Conservation (phyloP, 2,329 filamentous ascomycete genomes). For the Trichophyton schoenleinii region DNA sequence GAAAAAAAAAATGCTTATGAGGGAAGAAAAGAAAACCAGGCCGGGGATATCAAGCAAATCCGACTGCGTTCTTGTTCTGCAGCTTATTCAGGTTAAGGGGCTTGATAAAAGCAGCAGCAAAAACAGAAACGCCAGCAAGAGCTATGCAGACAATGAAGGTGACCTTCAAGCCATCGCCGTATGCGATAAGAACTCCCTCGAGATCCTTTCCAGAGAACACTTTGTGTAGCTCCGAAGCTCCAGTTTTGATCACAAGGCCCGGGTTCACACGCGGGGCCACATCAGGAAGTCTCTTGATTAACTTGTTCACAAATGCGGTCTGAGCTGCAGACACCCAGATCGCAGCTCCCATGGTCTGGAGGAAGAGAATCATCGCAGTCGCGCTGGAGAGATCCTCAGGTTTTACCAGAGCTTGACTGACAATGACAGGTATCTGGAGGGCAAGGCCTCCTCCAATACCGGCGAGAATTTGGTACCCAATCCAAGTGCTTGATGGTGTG, state of each 20-base stretch:
- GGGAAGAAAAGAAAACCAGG: not conserved
- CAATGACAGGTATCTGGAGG: slow-evolving; percentile 15
- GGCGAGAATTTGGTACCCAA: slow-evolving; percentile 18
- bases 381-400: slow-evolving; percentile 14
- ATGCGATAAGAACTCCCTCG: slow-evolving; percentile 7
- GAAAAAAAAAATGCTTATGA: not conserved
- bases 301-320: slow-evolving; percentile 14
- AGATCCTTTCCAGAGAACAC: slow-evolving; percentile 35
- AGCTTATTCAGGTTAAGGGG: slow-evolving; percentile 7
- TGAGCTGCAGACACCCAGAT: slow-evolving; percentile 17
- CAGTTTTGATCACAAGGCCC: slow-evolving; percentile 32
- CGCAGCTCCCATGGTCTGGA: slow-evolving; percentile 15
- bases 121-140: slow-evolving; percentile 2
- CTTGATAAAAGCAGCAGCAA: slow-evolving; percentile 2
- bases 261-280: slow-evolving; percentile 31
- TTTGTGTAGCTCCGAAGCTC: slow-evolving; percentile 48
- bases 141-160: slow-evolving; percentile 8
- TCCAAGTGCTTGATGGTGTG: slow-evolving; percentile 17
- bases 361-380: slow-evolving; percentile 17
- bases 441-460: slow-evolving; percentile 18
- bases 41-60: not conserved
- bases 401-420: slow-evolving; percentile 15
- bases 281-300: slow-evolving; percentile 8
- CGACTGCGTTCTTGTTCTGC: not conserved
- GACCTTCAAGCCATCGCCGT: slow-evolving; percentile 11